Evolutionary conservation across 2,329 filamentous ascomycete species (phyloP), one percentile per base, ranked within the genome.

Genomic region (Mycosphaerella sp.): DNA sequence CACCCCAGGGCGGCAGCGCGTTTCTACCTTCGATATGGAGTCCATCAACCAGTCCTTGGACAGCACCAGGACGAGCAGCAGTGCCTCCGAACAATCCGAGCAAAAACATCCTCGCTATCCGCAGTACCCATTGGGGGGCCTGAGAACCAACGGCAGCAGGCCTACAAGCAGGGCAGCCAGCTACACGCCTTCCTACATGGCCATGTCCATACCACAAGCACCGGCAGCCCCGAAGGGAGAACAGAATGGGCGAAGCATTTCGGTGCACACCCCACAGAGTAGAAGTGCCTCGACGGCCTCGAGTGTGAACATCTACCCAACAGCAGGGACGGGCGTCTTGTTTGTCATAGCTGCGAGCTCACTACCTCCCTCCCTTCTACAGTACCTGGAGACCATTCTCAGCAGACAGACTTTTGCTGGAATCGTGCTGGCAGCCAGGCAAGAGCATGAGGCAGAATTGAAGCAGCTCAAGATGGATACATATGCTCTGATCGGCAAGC

Each of bases 381-480:
- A 47, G 12, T 56, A 60, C 50, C 44, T 62, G 40, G 60, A 62
- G 45, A 61, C 58, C 44, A 51, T 62, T 12, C 48, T 62, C 12
- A 45, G 29, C 36, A 55, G 53, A 42, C 60, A 60, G 34, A 48
- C 43, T 32, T 58, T 62, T 12, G 54, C 58, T 9, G 51, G 51
- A 26, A 57, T 62, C 39, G 45, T 52, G 2, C 29, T 60, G 11
- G 51, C 45, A 32, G 58, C 56, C 7, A 53, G 45, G n/a, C 45
- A 53, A 10, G 46, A 59, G 14, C 53, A 62, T 39, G 60, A 61
- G 21, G 44, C 49, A n/a, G 47, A 45, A 21, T n/a, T 64, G 36
- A 64, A 62, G 48, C 59, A 61, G 43, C 32, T 64, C 32, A 62
- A 62, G 45, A 61, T 64, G 60, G 57, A 62, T 34, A 56, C 56